Percentiles rank a stretch among this genome's conserved stretches.
These are phyloP conservation scores for Pythium volutum DNA, from an alignment of 352 stramenopile genomes.

Conservation along the genomic window DNA sequence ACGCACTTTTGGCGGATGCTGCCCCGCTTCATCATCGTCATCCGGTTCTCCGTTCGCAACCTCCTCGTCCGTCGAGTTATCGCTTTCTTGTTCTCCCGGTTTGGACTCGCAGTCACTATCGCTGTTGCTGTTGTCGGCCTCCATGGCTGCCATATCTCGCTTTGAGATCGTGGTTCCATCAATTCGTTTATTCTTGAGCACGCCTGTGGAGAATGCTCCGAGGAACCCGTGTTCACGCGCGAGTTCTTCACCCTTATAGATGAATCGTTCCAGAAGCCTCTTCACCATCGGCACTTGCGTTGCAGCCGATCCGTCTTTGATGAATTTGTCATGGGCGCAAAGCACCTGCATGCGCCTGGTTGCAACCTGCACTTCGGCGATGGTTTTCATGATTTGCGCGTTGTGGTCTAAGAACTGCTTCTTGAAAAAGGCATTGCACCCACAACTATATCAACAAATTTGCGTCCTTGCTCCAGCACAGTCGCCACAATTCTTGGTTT, in stretches of 20 bases:
- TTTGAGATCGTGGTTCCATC: conserved; percentile 60
- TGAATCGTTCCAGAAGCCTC: conserved; percentile 54
- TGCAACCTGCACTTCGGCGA: conserved; percentile 54
- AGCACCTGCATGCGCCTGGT: conserved; percentile 62
- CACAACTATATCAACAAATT: conserved; percentile 51
- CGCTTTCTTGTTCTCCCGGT: conserved; percentile 16
- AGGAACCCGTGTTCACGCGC: conserved; percentile 52
- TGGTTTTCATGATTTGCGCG: conserved; percentile 48
- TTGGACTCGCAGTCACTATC: conserved; percentile 19
- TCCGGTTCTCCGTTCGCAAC: not conserved
- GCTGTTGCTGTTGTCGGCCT: conserved; percentile 25
- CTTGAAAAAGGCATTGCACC: conserved; percentile 57
- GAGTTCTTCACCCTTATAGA: conserved; percentile 55
- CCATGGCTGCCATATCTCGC: conserved; percentile 30
- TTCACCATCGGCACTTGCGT: conserved; percentile 66
- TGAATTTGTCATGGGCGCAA: conserved; percentile 57
- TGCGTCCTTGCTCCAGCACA: conserved; percentile 51
- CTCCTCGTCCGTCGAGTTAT: conserved; percentile 26
- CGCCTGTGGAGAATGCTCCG: conserved; percentile 54
- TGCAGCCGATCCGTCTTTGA: conserved; percentile 47
- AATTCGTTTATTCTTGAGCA: conserved; percentile 67
- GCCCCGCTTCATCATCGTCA: not conserved
- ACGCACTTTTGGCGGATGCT: not conserved
- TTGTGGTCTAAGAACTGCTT: conserved; percentile 42
- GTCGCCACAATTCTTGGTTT: conserved; percentile 42